Evolutionary conservation across 306 rosid genomes (phyloP), one percentile per base, ranked within the genome.

Genomic region (Sicyos edulis): DNA sequence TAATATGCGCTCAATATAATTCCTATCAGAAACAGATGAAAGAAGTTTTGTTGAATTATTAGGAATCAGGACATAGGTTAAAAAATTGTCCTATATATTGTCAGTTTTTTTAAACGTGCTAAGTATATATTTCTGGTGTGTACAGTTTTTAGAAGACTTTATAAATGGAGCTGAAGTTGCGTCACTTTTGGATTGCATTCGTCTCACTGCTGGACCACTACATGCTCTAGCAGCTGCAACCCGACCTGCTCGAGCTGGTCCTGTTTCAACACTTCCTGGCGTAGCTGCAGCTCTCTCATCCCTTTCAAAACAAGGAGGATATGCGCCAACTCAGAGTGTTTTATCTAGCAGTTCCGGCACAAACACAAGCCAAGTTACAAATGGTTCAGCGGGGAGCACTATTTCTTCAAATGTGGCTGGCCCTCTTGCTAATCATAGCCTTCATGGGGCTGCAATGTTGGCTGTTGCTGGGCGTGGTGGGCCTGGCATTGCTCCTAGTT

Each of bases 111-210:
- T n/a, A 17, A 54, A 17, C 42, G 32, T 13, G 22, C 55, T 54
- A 3, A 54, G 63, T 6, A 10, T 54, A 54, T 72, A 73, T 77
- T 80, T 75, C 47, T 80, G 51, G 61, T 69, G 9, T 83, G 50
- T 55, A 32, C 97, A 95, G 99, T 91, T 95, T 80, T 83, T 95
- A 76, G 99, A 95, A 86, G 99, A 95, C 75, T 95, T 95, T 74
- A 91, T 95, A 77, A 95, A 95, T 66, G 99, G 99, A 82, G 96
- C 89, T 78, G 99, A 95, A 85, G 97, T 95, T 77, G 91, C 96
- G 59, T 86, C 97, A 2, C 96, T 93, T 70, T 82, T 93, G 86
- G 99, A 91, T 78, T 95, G 99, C 82, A 95, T 95, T 84, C 97
- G 97, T 80, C 96, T 95, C 51, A 95, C 99, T 76, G 95, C 97